These are phyloP conservation scores for Chlamydomonas schloesseri DNA, from an alignment of 139 green algal species.

Conservation along the genomic window DNA sequence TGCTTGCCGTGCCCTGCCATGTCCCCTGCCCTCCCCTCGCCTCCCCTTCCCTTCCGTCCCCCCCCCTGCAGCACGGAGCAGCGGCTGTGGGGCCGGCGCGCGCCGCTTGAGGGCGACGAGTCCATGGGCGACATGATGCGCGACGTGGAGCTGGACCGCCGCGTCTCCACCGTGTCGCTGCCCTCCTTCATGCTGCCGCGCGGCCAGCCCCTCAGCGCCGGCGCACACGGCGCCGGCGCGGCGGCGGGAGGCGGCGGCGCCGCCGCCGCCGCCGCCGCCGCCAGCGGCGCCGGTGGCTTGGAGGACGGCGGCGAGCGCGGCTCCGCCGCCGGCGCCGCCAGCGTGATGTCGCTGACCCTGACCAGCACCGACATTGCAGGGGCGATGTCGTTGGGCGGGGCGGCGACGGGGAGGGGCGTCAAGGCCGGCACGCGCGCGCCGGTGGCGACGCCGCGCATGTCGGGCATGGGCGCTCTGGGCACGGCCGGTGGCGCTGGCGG, in stretches of 20 bases:
- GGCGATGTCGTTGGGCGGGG: too few species aligned
- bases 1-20: too few species aligned
- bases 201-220: background rate
- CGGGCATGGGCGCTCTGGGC: too few species aligned
- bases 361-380: too few species aligned
- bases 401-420: too few species aligned
- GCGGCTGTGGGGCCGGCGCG: conserved; percentile 18
- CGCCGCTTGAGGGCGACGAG: conserved; percentile 32
- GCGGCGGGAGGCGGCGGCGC: background rate
- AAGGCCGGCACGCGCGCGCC: too few species aligned
- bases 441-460: too few species aligned
- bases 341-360: background rate
- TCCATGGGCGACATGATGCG: background rate
- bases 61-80: conserved; percentile 18
- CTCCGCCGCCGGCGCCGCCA: background rate
- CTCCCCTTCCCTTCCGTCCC: too few species aligned
- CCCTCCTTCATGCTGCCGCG: conserved; percentile 31
- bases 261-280: background rate
- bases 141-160: conserved; percentile 22
- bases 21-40: too few species aligned
- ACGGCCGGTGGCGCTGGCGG: too few species aligned
- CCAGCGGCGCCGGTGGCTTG: background rate
- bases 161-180: conserved; percentile 2
- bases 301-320: background rate
- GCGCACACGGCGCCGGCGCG: background rate